Evolutionary conservation across 2,329 filamentous ascomycete species (phyloP), one percentile per base, ranked within the genome.

Genomic region (Ascochyta lentis): DNA sequence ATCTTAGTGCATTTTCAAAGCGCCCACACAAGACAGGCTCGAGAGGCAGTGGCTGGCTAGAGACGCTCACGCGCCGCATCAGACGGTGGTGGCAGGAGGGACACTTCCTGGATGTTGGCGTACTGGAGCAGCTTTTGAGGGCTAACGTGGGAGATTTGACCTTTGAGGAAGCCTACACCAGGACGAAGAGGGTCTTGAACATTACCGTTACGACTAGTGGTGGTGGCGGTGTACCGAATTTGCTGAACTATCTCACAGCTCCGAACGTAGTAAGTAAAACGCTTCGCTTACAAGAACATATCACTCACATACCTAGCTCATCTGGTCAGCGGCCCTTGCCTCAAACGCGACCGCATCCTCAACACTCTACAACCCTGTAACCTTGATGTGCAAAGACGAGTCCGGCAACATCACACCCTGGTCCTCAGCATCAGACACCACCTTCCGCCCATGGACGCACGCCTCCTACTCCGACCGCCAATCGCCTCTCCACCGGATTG

Each of bases 211-310:
- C 90, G 0, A 91, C 89, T 1, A 87, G 86, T 22, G 86, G 86
- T 6, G 86, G 88, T 58, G 87, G 86, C 13, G 91, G 91, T 31
- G 86, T 94, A 1, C 93, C 93, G 2, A 92, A 89, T 42, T 78
- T 97, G 29, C 83, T 98, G 31, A 98, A 97, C 75, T 95, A 97
- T 71, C 82, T 97, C 46, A 97, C 93, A 1, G 91, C 94, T 3
- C 94, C 94, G 3, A 94, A 97, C 70, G 92, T 97, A 67, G 90
- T 92, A 83, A 63, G 89, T 87, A 23, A 16, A 37, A 22, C 13
- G 29, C 16, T 6, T 19, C 1, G n/a, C 12, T 13, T 22, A 39
- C 5, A 10, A 15, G 22, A 23, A 29, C 33, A 15, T 33, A 12
- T 22, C 24, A 19, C 64, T 70, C 29, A 72, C 49, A 16, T 22